A percentile compares a stretch with the other conserved stretches of the same genome.
phyloP scores from a whole-genome alignment of 768 basidiomycete genomes.

The Zangia roseola region DNA sequence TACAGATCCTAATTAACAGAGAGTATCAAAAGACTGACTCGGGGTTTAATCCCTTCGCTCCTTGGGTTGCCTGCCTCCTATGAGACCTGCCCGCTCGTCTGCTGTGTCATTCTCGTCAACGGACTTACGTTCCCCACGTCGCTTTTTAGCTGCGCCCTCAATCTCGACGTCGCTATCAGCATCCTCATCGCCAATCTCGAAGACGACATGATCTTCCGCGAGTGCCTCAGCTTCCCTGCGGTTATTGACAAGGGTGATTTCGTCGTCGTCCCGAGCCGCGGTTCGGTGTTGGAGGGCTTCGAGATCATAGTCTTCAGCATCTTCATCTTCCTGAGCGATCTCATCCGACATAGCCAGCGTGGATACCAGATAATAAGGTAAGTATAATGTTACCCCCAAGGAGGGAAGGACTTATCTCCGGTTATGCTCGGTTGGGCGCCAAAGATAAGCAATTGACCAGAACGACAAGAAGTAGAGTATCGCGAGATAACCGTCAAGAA shows the following conservation, averaged over 20 bases:
- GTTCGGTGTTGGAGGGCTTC: constrained; percentile 67
- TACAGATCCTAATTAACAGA: constrained; percentile 30
- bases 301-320: constrained; percentile 90
- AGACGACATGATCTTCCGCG: constrained; percentile 74
- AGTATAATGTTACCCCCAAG: constrained; percentile 11
- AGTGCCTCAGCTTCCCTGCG: constrained; percentile 48
- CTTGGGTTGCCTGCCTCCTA: constrained; percentile 40
- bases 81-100: constrained; percentile 68
- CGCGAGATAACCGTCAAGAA: constrained; percentile 92
- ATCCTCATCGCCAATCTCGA: constrained; percentile 89
- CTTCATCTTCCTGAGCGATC: constrained; percentile 90
- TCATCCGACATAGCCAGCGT: constrained; percentile 96
- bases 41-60: constrained; percentile 34
- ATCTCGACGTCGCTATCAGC: constrained; percentile 64
- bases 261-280: constrained; percentile 54
- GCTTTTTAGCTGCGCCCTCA: constrained; percentile 48
- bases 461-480: constrained; percentile 86
- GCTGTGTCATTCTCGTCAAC: constrained; percentile 47
- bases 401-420: constrained; percentile 60
- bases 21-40: constrained; percentile 7
- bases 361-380: constrained; percentile 34
- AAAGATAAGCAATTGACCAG: constrained; percentile 78
- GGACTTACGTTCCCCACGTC: constrained; percentile 39
- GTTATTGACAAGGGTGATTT: constrained; percentile 69
- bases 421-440: constrained; percentile 91